Percentiles rank a stretch among this genome's conserved stretches.
Conservation (phyloP, 73 alveolate species). For the Paramecium biaurelia region DNA sequence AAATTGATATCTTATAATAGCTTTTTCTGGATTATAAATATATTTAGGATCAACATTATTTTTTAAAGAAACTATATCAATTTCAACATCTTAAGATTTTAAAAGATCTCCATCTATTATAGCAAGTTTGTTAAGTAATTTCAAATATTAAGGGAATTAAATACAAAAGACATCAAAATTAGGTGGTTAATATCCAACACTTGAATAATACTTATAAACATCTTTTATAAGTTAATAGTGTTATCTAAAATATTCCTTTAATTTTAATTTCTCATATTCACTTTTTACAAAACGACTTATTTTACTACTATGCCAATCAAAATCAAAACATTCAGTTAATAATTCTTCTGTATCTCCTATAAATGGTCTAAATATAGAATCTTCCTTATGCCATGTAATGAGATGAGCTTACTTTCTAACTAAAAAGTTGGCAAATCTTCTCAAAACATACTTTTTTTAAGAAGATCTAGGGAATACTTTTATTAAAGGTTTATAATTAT, state of each 20-base stretch:
- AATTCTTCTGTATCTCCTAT: slow-evolving; percentile 70
- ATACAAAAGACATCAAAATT: background rate
- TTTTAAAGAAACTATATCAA: background rate
- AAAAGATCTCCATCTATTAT: background rate
- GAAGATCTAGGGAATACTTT: background rate
- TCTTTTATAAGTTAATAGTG: slow-evolving; percentile 47
- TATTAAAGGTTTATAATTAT: slow-evolving; percentile 52
- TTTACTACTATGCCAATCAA: slow-evolving; percentile 80
- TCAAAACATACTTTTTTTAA: background rate
- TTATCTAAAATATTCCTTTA: slow-evolving; percentile 61
- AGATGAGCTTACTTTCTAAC: background rate
- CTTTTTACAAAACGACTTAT: slow-evolving; percentile 69
- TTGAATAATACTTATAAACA: slow-evolving; percentile 21
- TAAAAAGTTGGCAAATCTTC: background rate
- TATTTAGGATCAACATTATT: slow-evolving; percentile 2
- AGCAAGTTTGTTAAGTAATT: background rate
- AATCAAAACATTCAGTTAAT: slow-evolving; percentile 77
- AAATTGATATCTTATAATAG: slow-evolving; percentile 65
- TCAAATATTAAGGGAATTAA: slow-evolving; percentile 26
- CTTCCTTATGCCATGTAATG: slow-evolving; percentile 59
- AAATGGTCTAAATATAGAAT: slow-evolving; percentile 67
- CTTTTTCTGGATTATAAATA: slow-evolving; percentile 65
- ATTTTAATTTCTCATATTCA: slow-evolving; percentile 62
- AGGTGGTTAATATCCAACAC: slow-evolving; percentile 47
- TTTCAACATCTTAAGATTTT: background rate